Base-by-base conservation (phyloP, 495 filamentous ascomycete species). In the Aspergillus indologenus region DNA sequence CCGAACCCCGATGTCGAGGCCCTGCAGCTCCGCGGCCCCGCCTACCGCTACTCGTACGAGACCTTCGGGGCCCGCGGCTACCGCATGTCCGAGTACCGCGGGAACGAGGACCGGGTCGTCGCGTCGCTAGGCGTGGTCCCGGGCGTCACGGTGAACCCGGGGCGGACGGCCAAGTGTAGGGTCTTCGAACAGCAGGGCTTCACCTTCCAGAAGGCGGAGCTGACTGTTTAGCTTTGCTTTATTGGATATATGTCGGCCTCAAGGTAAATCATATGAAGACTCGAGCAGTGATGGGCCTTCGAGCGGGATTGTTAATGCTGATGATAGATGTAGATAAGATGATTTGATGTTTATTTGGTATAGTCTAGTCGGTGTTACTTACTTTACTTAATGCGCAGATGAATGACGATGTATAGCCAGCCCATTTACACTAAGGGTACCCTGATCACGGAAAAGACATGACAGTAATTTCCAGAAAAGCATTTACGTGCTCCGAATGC, bases 131-230 rank as follows among this genome's bases (percentile, higher is more conserved):
- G 62, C 2, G 54, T 63, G 47, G 59, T 60, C 29, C 62, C 64
- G 7, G 44, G 34, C 0, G 51, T 14, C 42, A 45, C 45, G 12
- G 26, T 49, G 15, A 62, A 70, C 29, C 61, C 65, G n/a, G 59
- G 60, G 0, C 12, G 56, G 0, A 48, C 59, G 24, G 48, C 45
- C 15, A 63, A 63, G 50, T 72, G 69, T 66, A 43, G 34, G 12
- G 61, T 72, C 2, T 65, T 70, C 55, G 53, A 63, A 46, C 62
- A 67, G 7, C 66, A 66, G 52, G 70, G 70, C 45, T 67, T 65
- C 59, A 67, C 62, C 1, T 72, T 68, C 57, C 59, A 70, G 26
- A 31, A 29, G 6, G 23, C 48, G 19, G 20, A 19, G 34, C 34
- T 40, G 5, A 40, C 34, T 4, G 12, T 40, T 40, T 40, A 15